Conservation (phyloP, 352 stramenopile species). For the Phytophthora niederhauseri region DNA sequence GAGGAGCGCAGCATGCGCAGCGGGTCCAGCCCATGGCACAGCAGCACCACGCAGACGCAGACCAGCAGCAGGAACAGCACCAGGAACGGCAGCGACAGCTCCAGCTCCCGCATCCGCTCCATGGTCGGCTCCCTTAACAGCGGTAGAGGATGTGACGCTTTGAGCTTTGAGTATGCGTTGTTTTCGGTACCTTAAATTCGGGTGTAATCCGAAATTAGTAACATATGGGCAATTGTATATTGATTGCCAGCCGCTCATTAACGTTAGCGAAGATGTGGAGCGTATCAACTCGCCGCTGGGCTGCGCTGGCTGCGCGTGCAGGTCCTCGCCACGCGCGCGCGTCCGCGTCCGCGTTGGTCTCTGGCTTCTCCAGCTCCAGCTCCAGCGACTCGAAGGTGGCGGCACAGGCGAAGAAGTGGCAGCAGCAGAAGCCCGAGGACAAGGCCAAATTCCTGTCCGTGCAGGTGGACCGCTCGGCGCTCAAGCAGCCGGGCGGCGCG, state of each 20-base stretch:
- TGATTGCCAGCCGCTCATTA: constrained; percentile 5
- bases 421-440: constrained; percentile 47
- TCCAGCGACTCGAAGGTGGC: constrained; percentile 14
- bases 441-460: constrained; percentile 68
- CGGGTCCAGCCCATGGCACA: constrained; percentile 67
- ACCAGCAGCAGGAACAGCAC: constrained; percentile 50
- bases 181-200: not conserved
- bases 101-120: constrained; percentile 36
- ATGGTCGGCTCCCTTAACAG: constrained; percentile 13
- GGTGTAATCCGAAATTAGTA: not conserved
- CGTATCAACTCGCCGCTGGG: constrained; percentile 26
- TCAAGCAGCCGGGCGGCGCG: constrained; percentile 57
- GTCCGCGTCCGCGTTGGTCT: constrained; percentile 10
- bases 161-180: not conserved
- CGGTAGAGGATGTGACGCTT: constrained; percentile 11
- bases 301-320: not conserved
- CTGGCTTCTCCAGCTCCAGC: constrained; percentile 24
- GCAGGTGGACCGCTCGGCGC: constrained; percentile 71
- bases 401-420: constrained; percentile 66
- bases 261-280: constrained; percentile 27
- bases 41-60: constrained; percentile 48
- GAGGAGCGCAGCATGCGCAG: constrained; percentile 62
- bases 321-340: constrained; percentile 1
- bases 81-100: constrained; percentile 48
- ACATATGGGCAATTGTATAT: not conserved